A percentile compares a stretch with the other conserved stretches of the same genome.
These are phyloP conservation scores for Haemoproteus tartakovskyi DNA, from an alignment of 169 alveolate genomes.

Conservation along the genomic window DNA sequence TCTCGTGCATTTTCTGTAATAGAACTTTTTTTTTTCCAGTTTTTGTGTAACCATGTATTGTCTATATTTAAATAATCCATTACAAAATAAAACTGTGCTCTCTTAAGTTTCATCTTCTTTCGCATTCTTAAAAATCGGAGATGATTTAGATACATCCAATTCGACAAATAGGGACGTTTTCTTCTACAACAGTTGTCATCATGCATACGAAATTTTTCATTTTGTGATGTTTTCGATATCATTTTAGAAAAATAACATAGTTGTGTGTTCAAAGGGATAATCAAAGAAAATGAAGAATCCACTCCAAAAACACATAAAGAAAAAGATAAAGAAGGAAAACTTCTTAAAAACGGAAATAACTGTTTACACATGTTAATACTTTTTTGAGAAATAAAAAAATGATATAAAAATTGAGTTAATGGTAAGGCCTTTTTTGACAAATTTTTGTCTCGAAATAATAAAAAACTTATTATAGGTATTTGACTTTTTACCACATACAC, in stretches of 20 bases:
- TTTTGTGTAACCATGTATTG: too few species aligned
- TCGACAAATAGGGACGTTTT: too few species aligned
- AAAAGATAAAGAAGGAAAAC: conserved; percentile 51
- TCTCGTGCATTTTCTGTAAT: too few species aligned
- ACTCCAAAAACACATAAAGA: conserved; percentile 53
- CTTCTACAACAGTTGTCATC: too few species aligned
- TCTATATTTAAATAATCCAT: too few species aligned
- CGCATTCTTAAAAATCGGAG: too few species aligned
- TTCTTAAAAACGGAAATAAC: conserved; percentile 11
- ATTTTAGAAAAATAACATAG: conserved; percentile 44
- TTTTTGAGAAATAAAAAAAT: conserved; percentile 36
- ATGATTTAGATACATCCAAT: too few species aligned
- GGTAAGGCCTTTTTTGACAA: conserved; percentile 43
- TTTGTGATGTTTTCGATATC: too few species aligned
- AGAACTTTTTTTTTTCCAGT: too few species aligned
- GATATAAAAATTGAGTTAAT: conserved; percentile 30
- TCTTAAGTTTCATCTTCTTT: too few species aligned
- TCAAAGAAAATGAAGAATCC: conserved; percentile 22
- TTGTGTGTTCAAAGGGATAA: conserved; percentile 37
- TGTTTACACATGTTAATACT: conserved; percentile 39
- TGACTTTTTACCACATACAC: conserved; percentile 8
- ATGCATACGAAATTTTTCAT: too few species aligned
- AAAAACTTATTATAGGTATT: conserved; percentile 49
- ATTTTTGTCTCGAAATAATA: conserved; percentile 33
- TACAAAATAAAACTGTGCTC: too few species aligned